These are phyloP conservation scores for Tylopilus balloui DNA, from an alignment of 768 basidiomycete species.

Conservation along the genomic window DNA sequence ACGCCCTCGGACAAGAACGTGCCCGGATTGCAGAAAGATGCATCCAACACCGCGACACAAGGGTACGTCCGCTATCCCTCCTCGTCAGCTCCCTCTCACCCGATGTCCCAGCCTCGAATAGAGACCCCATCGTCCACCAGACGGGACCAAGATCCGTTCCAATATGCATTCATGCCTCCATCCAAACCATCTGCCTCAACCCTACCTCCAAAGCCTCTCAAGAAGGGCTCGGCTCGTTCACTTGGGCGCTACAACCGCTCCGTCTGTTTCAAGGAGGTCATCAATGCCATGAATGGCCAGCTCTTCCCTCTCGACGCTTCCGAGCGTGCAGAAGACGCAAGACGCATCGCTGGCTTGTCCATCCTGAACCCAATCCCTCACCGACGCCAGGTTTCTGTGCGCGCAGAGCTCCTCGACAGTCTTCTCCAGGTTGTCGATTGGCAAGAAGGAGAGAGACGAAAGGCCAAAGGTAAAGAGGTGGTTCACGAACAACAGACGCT, in stretches of 20 bases:
- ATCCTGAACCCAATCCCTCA: constrained; percentile 14
- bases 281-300: constrained; percentile 53
- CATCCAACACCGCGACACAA: constrained; percentile 11
- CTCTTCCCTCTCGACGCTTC: constrained; percentile 45
- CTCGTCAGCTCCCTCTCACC: constrained; percentile 2
- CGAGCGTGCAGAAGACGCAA: constrained; percentile 31
- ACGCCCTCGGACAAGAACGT: constrained; percentile 26
- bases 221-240: constrained; percentile 5
- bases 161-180: constrained; percentile 32
- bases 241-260: constrained; percentile 27
- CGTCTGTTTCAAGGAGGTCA: constrained; percentile 54
- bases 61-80: constrained; percentile 14
- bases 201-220: constrained; percentile 16
- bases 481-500: constrained; percentile 26
- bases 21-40: constrained; percentile 17
- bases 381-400: constrained; percentile 19
- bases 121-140: constrained; percentile 6
- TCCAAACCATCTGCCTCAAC: constrained; percentile 18
- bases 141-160: constrained; percentile 27
- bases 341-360: constrained; percentile 25
- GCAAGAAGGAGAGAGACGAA: constrained; percentile 36
- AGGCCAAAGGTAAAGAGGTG: constrained; percentile 39
- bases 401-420: constrained; percentile 39
- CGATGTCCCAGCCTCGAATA: constrained; percentile 13
- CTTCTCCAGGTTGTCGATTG: constrained; percentile 43